phyloP scores from a whole-genome alignment of 176 grass and related monocot genomes.

The Cymbopogon citratus region DNA sequence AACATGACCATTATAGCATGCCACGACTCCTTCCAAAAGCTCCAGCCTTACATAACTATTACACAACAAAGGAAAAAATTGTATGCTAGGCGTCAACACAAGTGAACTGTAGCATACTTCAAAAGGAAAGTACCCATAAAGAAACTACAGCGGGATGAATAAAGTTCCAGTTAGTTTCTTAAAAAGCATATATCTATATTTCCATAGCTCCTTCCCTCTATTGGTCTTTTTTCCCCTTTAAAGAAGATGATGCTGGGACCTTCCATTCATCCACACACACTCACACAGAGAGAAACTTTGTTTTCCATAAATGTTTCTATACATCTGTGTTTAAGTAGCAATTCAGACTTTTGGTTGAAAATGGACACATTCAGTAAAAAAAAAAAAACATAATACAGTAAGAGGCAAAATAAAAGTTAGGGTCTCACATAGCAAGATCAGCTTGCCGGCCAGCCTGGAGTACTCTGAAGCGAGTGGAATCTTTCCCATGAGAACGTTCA shows the following conservation, averaged over 20 bases:
- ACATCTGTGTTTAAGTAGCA: neutral
- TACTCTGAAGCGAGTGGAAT: slow-evolving; percentile 66
- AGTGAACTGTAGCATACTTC: slow-evolving; percentile 9
- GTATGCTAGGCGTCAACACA: slow-evolving; percentile 2
- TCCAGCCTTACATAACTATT: slow-evolving; percentile 91
- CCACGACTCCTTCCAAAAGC: slow-evolving; percentile 95
- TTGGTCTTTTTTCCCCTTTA: neutral
- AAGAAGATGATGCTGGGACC: neutral
- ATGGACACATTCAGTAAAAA: neutral
- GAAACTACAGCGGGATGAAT: slow-evolving; percentile 1
- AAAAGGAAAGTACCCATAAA: neutral
- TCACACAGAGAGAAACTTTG: neutral
- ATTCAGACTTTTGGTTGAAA: slow-evolving; percentile 4
- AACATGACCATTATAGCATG: slow-evolving; percentile 74
- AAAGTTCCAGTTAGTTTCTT: neutral
- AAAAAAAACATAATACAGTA: neutral
- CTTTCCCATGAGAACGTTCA: slow-evolving; percentile 88
- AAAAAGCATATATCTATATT: neutral
- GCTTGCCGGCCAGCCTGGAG: slow-evolving; percentile 65
- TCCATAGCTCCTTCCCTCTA: neutral
- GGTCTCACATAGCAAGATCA: slow-evolving; percentile 82
- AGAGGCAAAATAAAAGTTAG: neutral
- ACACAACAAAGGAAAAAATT: neutral
- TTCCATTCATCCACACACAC: neutral
- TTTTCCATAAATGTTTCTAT: neutral